Base-by-base conservation (phyloP, 208 protist genomes). In the Leishmania mexicana region DNA sequence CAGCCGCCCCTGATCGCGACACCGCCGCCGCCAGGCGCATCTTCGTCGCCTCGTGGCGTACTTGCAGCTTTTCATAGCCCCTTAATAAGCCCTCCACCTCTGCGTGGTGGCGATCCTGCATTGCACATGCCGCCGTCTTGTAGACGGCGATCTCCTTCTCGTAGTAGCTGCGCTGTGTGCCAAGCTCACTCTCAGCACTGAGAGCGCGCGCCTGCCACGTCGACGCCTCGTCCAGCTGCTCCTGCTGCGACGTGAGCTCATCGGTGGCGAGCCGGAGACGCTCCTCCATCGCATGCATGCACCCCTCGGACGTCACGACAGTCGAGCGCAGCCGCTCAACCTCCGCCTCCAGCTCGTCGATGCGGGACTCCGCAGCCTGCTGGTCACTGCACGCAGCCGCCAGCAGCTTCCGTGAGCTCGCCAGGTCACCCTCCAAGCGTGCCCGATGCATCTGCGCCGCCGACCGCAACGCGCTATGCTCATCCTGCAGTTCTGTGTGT, bases 111-210 rank as follows among this genome's bases (percentile, higher is more conserved):
- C 71, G 42, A 21, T 83, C 65, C 82, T 93, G 91, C 75, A 92
- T 64, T 24, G 78, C 71, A 57, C 76, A 79, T 71, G 90, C 60
- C 28, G 91, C 88, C 24, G 76, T 88, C 72, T 90, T 89, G 51
- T 86, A 88, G 17, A 93, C 58, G 24, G 75, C 78, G 15, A 90
- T 73, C 81, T 92, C 84, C n/a, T 80, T 68, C 51, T 86, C 85
- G 75, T 89, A 90, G 77, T 87, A 87, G 17, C 54, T 42, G 24
- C 86, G 83, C 75, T 92, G 87, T 17, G 85, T 82, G 24, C 70
- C 21, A 3, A 87, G 67, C 54, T 93, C 89, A 40, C 60, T 68
- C 79, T 91, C 90, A 10, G 75, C 80, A 19, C 62, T 49, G 24
- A 81, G 42, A 4, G 87, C 83, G 57, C 87, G 87, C 0, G 81